Percentiles rank a stretch among this genome's conserved stretches.
Conservation (phyloP, 495 filamentous ascomycete genomes). For the Penicillium bovifimosum region DNA sequence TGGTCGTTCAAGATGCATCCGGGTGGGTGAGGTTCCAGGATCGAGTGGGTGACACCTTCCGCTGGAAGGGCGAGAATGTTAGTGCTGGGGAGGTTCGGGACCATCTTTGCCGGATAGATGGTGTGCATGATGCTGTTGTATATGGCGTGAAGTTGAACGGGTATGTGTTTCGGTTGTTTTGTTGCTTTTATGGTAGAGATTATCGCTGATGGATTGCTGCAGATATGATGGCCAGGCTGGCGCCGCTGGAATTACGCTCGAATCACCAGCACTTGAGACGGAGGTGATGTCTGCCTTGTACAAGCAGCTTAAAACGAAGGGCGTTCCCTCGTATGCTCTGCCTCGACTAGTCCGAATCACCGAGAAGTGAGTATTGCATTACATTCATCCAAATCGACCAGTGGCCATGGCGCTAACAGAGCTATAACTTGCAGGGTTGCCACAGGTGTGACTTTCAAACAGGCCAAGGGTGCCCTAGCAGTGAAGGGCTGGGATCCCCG, state of each 20-base stretch:
- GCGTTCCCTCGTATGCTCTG: conserved; percentile 46
- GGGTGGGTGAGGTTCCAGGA: conserved; percentile 78
- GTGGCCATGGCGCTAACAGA: not conserved
- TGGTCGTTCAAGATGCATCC: conserved; percentile 64
- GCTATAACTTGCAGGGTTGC: conserved; percentile 31
- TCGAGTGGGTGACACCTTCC: conserved; percentile 89
- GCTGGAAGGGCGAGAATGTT: conserved; percentile 94
- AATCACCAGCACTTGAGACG: conserved; percentile 27
- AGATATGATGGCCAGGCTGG: conserved; percentile 52
- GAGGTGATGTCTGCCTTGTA: conserved; percentile 36
- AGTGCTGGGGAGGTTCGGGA: conserved; percentile 64
- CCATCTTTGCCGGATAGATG: conserved; percentile 41
- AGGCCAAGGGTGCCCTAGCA: conserved; percentile 43
- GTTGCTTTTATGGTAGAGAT: not conserved
- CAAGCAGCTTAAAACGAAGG: conserved; percentile 39
- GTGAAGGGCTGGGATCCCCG: conserved; percentile 44
- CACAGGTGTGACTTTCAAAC: conserved; percentile 49
- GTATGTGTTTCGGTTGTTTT: conserved; percentile 18
- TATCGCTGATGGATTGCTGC: not conserved
- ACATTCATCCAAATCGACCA: not conserved
- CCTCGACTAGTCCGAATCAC: conserved; percentile 46
- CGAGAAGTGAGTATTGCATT: conserved; percentile 36
- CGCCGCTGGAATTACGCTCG: conserved; percentile 45
- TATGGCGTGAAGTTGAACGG: conserved; percentile 44
- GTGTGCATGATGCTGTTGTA: conserved; percentile 46